Base-by-base conservation (phyloP, 139 green algal species). In the Auxenochlorella pyrenoidosa region DNA sequence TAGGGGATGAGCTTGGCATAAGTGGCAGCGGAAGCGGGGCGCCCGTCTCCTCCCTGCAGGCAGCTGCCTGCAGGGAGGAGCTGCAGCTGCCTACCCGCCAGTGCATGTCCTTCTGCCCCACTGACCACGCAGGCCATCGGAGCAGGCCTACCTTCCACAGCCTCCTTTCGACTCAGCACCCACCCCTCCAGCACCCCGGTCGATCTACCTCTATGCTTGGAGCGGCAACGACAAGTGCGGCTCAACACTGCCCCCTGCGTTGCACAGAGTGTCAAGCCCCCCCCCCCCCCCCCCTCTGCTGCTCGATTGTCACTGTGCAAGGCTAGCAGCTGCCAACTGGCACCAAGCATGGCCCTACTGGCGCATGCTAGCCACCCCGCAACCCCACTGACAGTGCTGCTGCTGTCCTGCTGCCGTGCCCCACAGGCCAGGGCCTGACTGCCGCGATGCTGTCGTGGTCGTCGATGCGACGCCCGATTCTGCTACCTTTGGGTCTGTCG, bases 381-480 rank as follows among this genome's bases (percentile, higher is more conserved):
- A n/a, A n/a, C n/a, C n/a, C n/a, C n/a, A n/a, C n/a, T n/a, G n/a
- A n/a, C n/a, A 54, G 47, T 54, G 47, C 10, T 54, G 47, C 10
- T 6, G 47, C 47, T 54, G 47, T 10, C n/a, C 34, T 10, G 4
- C n/a, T 43, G 24, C 18, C 66, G 22, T 15, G 4, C 5, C 26
- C 1, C 63, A 26, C 63, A 71, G 28, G 43, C 75, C 75, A 22
- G 75, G 75, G 18, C 76, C 47, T 5, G 3, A 63, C 26, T 86
- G 81, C 81, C 41, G 32, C 19, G 81, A 86, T 41, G 65, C 65
- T 3, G 30, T 86, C 16, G 63, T 78, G 24, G 43, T 68, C 4
- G 6, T 86, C 30, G 81, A 86, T 19, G 81, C 81, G 65, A 86
- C 81, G 0, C 54, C 65, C 5, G 65, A 60, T 16, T 78, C 63